Conservation (phyloP, 2,329 filamentous ascomycete genomes). For the Myriosclerotinia curreyana region DNA sequence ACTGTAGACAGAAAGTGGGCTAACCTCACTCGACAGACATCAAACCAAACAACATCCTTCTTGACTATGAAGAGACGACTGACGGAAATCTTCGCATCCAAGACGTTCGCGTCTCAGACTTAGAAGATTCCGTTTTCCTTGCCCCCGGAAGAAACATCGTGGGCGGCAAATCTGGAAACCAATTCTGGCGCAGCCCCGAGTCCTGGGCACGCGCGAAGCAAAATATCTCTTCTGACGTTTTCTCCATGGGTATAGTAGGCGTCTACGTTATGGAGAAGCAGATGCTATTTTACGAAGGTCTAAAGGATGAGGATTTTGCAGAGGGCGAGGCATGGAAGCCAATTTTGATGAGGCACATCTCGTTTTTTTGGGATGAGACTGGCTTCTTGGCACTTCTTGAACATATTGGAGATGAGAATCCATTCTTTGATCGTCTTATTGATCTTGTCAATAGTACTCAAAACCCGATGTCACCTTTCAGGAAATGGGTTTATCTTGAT, state of each 20-base stretch:
- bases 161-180: slow-evolving; percentile 44
- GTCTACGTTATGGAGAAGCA: slow-evolving; percentile 46
- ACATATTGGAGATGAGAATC: slow-evolving; percentile 43
- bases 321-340: slow-evolving; percentile 36
- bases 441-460: slow-evolving; percentile 17
- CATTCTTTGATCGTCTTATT: slow-evolving; percentile 42
- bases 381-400: slow-evolving; percentile 44
- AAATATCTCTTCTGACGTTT: slow-evolving; percentile 44
- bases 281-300: slow-evolving; percentile 42
- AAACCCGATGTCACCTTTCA: neutral
- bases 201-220: slow-evolving; percentile 43
- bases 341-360: slow-evolving; percentile 48
- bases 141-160: neutral
- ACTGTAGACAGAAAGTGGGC: neutral
- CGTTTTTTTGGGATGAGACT: slow-evolving; percentile 47
- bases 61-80: slow-evolving; percentile 39
- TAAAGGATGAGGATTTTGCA: slow-evolving; percentile 22
- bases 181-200: slow-evolving; percentile 48
- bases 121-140: neutral
- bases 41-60: slow-evolving; percentile 46
- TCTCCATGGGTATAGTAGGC: slow-evolving; percentile 46
- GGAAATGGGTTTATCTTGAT: neutral
- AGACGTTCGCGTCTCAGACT: neutral
- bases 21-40: slow-evolving; percentile 38
- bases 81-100: neutral